These are phyloP conservation scores for Metarhizium guizhouense DNA, from an alignment of 2,329 filamentous ascomycete species.

Conservation along the genomic window DNA sequence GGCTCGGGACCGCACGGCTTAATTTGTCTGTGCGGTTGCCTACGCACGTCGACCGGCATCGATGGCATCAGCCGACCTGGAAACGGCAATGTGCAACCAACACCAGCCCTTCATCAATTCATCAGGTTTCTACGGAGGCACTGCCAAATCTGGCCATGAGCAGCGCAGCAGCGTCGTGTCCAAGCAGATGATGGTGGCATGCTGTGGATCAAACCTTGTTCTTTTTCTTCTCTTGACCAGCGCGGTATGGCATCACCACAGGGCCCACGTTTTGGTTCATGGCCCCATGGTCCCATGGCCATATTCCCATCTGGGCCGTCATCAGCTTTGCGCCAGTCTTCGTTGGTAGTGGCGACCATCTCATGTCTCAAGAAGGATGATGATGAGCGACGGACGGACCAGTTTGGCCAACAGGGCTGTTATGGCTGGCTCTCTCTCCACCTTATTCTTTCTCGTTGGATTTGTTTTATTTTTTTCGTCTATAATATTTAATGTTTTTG, in stretches of 20 bases:
- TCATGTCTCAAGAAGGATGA: too few species aligned
- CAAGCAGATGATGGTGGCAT: too few species aligned
- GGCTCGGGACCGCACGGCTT: too few species aligned
- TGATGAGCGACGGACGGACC: background rate
- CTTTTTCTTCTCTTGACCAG: too few species aligned
- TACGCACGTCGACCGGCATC: background rate
- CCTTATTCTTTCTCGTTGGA: background rate
- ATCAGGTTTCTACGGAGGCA: background rate
- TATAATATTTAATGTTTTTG: too few species aligned
- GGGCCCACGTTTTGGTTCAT: too few species aligned
- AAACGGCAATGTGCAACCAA: too few species aligned
- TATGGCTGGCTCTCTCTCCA: background rate
- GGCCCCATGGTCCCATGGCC: background rate
- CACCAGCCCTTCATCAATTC: background rate
- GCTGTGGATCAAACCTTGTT: too few species aligned
- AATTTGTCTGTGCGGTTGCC: background rate
- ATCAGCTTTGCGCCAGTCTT: background rate
- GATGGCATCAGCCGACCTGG: background rate
- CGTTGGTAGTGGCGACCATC: background rate
- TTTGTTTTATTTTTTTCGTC: too few species aligned
- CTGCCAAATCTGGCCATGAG: background rate
- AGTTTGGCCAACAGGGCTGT: background rate
- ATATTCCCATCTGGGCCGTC: too few species aligned
- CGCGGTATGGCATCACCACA: too few species aligned
- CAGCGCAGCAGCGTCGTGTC: too few species aligned